Evolutionary conservation across 106 monocot genomes (phyloP), one percentile per base, ranked within the genome.

Genomic region (Narthecium ossifragum): DNA sequence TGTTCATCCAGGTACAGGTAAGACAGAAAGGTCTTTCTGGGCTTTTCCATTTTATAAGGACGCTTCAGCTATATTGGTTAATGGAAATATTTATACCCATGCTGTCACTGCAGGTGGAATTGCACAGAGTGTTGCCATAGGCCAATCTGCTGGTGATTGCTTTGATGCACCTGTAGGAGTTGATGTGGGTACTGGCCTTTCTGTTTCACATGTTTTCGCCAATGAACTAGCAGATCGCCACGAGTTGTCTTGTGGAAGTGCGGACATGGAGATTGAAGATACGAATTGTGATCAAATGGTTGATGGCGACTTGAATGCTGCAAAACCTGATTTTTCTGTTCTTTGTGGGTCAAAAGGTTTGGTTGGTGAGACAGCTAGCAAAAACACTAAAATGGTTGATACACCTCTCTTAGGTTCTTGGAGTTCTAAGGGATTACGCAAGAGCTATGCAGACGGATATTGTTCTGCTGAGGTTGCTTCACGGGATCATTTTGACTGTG

Each of bases 401-500:
- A 43, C 31, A 43, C 9, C 25, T 38, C n/a, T 11, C 8, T 6
- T 27, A 27, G 50, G 29, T 46, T 17, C 39, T 36, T 62, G 53
- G 34, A 49, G 39, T 38, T 65, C 66, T 41, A 17, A 46, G 31
- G 61, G 13, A 23, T 40, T 15, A 22, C 9, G 11, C 20, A 55
- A 47, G 51, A 53, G 51, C 37, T 40, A 21, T 43, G 26, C 18
- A 28, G 65, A 33, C 59, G 64, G 28, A 17, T 62, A 17, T 12
- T 61, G 21, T 31, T 22, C 22, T 40, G 61, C 29, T 24, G 63
- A 69, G 41, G 43, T 61, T 70, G 58, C 55, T 52, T 58, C 53
- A 20, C 60, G 65, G 21, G 36, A 71, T 61, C 56, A 43, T 68
- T 51, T 57, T 31, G 67, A 58, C 3, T 54, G 45, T 14, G 25